Evolutionary conservation across 768 basidiomycete genomes (phyloP).

Genomic region (Mycena galericulata): DNA sequence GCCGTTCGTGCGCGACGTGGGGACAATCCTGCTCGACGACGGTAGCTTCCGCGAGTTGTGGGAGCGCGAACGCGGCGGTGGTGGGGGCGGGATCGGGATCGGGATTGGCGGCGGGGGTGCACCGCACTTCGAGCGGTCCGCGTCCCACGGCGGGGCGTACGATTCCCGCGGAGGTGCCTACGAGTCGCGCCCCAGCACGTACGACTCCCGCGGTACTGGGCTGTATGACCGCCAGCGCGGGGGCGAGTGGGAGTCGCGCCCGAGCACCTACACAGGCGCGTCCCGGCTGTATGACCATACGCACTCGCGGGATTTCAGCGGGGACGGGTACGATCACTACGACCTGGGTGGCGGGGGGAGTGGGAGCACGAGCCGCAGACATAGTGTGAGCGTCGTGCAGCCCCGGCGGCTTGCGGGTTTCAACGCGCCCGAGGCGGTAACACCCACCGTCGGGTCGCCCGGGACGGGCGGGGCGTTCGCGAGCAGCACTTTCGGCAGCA

Average conservation of each 20-base stretch:
- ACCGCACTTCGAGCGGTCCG: too few relatives aligned
- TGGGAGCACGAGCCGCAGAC: slow-evolving; percentile 85
- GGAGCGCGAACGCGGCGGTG: slow-evolving; percentile 55
- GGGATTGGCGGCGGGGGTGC: too few relatives aligned
- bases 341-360: slow-evolving; percentile 55
- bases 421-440: slow-evolving; percentile 7
- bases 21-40: slow-evolving; percentile 81
- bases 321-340: not conserved
- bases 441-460: not conserved
- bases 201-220: not conserved
- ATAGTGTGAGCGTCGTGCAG: slow-evolving; percentile 87
- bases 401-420: slow-evolving; percentile 58
- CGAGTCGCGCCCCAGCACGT: not conserved
- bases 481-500: not conserved
- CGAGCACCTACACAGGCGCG: not conserved
- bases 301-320: not conserved
- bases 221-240: slow-evolving; percentile 60
- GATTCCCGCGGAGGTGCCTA: too few relatives aligned
- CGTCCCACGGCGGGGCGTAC: too few relatives aligned
- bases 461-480: not conserved
- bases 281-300: too few relatives aligned
- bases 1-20: slow-evolving; percentile 88
- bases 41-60: slow-evolving; percentile 75
- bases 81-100: not conserved
- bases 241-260: slow-evolving; percentile 44